Conservation (phyloP, 108 stramenopile species). For the Discostella stelligeroides region DNA sequence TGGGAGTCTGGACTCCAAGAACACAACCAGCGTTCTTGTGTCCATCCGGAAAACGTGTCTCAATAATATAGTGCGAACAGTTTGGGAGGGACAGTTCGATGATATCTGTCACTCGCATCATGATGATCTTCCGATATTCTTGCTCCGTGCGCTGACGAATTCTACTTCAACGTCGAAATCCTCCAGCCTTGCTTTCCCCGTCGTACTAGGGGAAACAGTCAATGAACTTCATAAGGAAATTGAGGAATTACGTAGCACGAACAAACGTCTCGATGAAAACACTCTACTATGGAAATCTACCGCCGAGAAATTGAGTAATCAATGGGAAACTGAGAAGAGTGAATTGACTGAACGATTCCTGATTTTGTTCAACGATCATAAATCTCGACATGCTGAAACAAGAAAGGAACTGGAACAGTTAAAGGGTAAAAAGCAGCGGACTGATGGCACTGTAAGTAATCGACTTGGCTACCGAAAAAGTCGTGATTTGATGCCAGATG, state of each 20-base stretch:
- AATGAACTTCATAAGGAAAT: slow-evolving; percentile 51
- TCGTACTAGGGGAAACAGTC: slow-evolving; percentile 37
- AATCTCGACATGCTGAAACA: slow-evolving; percentile 43
- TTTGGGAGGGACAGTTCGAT: slow-evolving; percentile 39
- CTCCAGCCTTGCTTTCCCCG: slow-evolving; percentile 28
- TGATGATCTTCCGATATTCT: slow-evolving; percentile 28
- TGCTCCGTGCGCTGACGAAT: slow-evolving; percentile 1
- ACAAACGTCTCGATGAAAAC: slow-evolving; percentile 34
- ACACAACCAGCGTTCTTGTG: slow-evolving; percentile 27
- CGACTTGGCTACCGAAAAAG: slow-evolving; percentile 1
- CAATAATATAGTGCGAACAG: slow-evolving; percentile 37
- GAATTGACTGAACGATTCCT: slow-evolving; percentile 46
- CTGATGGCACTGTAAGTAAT: not conserved
- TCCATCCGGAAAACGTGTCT: slow-evolving; percentile 45
- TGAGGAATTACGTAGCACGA: slow-evolving; percentile 34
- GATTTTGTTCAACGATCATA: slow-evolving; percentile 47
- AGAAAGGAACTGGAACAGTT: slow-evolving; percentile 31
- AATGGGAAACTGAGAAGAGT: slow-evolving; percentile 47
- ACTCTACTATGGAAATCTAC: slow-evolving; percentile 37
- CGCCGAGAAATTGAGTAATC: slow-evolving; percentile 28
- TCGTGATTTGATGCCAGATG: slow-evolving; percentile 22
- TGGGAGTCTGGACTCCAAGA: slow-evolving; percentile 28
- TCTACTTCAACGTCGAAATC: slow-evolving; percentile 4
- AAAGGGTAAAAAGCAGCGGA: slow-evolving; percentile 10
- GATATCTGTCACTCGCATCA: slow-evolving; percentile 18